A percentile compares a stretch with the other conserved stretches of the same genome.
phyloP scores from a whole-genome alignment of 116 monocot genomes.

The Dioscorea cayenensis region DNA sequence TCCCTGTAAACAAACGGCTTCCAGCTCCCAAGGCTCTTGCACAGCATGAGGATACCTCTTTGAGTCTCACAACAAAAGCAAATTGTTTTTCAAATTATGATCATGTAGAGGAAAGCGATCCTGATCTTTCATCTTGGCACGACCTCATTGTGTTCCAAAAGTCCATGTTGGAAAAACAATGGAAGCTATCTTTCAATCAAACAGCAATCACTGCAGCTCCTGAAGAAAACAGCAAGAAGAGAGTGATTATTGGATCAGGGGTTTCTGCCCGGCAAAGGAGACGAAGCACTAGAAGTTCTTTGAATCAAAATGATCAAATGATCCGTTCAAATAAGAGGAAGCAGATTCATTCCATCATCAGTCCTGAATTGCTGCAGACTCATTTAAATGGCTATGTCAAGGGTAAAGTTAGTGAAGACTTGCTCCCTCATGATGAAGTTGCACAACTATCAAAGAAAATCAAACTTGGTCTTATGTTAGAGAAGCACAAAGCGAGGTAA shows the following conservation, averaged over 20 bases:
- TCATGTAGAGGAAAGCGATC: constrained; percentile 14
- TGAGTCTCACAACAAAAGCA: constrained; percentile 15
- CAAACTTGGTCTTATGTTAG: constrained; percentile 55
- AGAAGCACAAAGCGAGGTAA: constrained; percentile 64
- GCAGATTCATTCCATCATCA: constrained; percentile 16
- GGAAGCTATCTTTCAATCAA: constrained; percentile 64
- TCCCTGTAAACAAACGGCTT: constrained; percentile 31
- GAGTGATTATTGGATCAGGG: constrained; percentile 54
- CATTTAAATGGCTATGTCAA: constrained; percentile 54
- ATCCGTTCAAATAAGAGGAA: constrained; percentile 16
- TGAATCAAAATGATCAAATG: constrained; percentile 6
- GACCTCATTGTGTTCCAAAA: constrained; percentile 78
- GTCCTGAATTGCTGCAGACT: constrained; percentile 39
- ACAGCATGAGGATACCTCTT: constrained; percentile 24
- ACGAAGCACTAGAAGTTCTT: constrained; percentile 19
- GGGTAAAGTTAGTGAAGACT: constrained; percentile 56
- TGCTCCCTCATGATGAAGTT: constrained; percentile 83
- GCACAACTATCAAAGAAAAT: constrained; percentile 68
- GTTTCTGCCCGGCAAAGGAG: constrained; percentile 72
- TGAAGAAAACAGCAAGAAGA: constrained; percentile 17
- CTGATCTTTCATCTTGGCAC: constrained; percentile 53
- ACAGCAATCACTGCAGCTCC: constrained; percentile 6
- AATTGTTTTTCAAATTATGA: constrained; percentile 5
- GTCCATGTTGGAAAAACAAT: constrained; percentile 94
- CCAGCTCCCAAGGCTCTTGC: constrained; percentile 42